A percentile compares a stretch with the other conserved stretches of the same genome.
These are phyloP conservation scores for Blastomyces silverae DNA, from an alignment of 2,329 filamentous ascomycete species.

Conservation along the genomic window DNA sequence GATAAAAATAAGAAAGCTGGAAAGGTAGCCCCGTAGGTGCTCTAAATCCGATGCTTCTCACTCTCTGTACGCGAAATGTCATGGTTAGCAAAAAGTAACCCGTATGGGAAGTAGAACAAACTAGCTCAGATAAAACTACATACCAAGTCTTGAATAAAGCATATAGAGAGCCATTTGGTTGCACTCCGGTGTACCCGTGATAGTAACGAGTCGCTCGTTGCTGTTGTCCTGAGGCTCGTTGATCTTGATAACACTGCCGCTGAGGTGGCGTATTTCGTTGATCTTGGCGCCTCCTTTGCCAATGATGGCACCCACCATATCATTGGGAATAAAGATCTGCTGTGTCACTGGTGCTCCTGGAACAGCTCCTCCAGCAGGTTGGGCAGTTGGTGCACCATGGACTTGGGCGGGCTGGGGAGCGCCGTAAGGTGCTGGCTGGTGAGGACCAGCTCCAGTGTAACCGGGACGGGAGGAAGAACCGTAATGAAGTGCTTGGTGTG, in stretches of 20 bases:
- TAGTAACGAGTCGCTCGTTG: slow-evolving; percentile 94
- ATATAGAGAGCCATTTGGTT: slow-evolving; percentile 99
- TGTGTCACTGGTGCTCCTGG: slow-evolving; percentile 84
- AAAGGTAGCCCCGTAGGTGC: slow-evolving; percentile 17
- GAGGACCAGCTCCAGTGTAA: slow-evolving; percentile 73
- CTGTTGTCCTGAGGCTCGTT: slow-evolving; percentile 99
- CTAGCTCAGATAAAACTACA: slow-evolving; percentile 28
- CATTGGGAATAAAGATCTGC: slow-evolving; percentile 98
- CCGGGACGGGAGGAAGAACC: slow-evolving; percentile 64
- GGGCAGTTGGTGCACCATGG: slow-evolving; percentile 61
- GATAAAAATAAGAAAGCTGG: slow-evolving; percentile 20
- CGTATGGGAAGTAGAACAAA: background rate
- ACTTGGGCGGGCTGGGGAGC: slow-evolving; percentile 53
- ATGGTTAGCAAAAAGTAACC: slow-evolving; percentile 15
- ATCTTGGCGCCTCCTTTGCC: slow-evolving; percentile 98
- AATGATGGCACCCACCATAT: slow-evolving; percentile 99
- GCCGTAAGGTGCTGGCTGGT: slow-evolving; percentile 65
- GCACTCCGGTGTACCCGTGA: slow-evolving; percentile 95
- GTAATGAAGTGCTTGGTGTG: slow-evolving; percentile 71
- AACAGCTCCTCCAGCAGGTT: slow-evolving; percentile 65
- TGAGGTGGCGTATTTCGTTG: slow-evolving; percentile 96
- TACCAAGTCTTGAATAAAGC: slow-evolving; percentile 95
- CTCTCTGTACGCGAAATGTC: slow-evolving; percentile 50
- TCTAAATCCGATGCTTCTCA: slow-evolving; percentile 65
- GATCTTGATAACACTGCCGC: slow-evolving; percentile 98